Conservation (phyloP, 257 asterid species). For the Henckelia pumila region DNA sequence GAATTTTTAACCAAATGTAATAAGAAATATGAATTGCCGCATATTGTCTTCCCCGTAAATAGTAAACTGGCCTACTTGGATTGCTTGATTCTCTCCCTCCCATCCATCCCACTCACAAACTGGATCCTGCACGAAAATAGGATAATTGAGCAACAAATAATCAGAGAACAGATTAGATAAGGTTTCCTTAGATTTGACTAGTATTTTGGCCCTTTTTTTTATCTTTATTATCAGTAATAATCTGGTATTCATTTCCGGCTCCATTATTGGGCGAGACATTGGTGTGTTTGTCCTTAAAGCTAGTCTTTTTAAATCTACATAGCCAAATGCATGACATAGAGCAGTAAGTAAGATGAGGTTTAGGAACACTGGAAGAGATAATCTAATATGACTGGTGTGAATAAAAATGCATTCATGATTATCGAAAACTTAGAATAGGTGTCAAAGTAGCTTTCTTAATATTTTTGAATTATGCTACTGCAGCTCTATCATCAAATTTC, state of each 20-base stretch:
- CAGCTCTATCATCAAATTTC: neutral
- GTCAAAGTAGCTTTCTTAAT: neutral
- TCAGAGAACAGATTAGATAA: neutral
- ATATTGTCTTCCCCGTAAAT: neutral
- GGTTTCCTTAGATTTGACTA: neutral
- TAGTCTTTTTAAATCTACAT: neutral
- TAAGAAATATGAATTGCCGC: constrained; percentile 6
- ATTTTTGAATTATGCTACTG: neutral
- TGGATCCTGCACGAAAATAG: too few species aligned
- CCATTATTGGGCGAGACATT: neutral
- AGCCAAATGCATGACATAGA: neutral
- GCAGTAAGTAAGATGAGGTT: neutral
- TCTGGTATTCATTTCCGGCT: neutral
- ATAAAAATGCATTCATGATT: too few species aligned
- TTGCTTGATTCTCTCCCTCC: constrained; percentile 4
- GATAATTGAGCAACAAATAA: neutral
- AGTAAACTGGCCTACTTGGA: neutral
- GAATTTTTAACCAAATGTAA: constrained; percentile 6
- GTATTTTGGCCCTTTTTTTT: neutral
- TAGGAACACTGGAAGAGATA: neutral
- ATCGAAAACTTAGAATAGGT: neutral
- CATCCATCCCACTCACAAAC: too few species aligned
- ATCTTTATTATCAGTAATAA: neutral
- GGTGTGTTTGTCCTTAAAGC: neutral
- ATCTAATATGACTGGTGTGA: too few species aligned